Evolutionary conservation across 2,329 filamentous ascomycete species (phyloP).

Genomic region (Tolypocladium paradoxum): DNA sequence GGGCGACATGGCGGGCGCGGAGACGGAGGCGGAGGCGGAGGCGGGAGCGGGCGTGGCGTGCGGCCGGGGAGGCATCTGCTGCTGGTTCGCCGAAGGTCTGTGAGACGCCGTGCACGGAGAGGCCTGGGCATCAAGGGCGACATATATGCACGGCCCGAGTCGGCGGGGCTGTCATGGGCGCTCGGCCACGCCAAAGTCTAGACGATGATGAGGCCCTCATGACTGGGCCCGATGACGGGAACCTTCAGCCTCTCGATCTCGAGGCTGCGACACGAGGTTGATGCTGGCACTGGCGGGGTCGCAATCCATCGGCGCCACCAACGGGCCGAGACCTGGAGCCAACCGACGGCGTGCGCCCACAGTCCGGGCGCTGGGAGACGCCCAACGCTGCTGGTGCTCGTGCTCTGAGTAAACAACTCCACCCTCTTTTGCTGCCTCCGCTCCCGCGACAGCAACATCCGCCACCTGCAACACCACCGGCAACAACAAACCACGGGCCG

Average conservation of each 20-base stretch:
- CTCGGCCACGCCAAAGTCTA: not conserved
- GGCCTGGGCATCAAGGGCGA: not conserved
- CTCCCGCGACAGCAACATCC: not conserved
- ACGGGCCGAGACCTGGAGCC: too few relatives aligned
- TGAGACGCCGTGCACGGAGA: not conserved
- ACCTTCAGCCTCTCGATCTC: not conserved
- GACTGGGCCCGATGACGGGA: not conserved
- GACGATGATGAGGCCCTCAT: not conserved
- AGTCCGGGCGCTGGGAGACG: too few relatives aligned
- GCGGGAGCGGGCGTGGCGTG: slow-evolving; percentile 14
- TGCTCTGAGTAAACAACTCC: too few relatives aligned
- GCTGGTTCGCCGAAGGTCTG: not conserved
- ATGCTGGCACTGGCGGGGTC: too few relatives aligned
- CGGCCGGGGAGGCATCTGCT: not conserved
- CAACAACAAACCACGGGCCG: not conserved
- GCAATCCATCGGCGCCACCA: too few relatives aligned
- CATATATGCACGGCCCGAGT: too few relatives aligned
- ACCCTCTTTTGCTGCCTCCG: not conserved
- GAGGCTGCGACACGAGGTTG: not conserved
- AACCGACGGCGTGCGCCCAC: too few relatives aligned
- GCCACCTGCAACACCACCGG: not conserved
- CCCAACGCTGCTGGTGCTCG: too few relatives aligned
- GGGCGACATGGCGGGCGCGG: slow-evolving; percentile 15
- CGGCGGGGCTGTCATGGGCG: not conserved
- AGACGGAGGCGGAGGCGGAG: slow-evolving; percentile 11